Evolutionary conservation across 129 eudicot species (phyloP).

Genomic region (Gnaphalium uliginosum): DNA sequence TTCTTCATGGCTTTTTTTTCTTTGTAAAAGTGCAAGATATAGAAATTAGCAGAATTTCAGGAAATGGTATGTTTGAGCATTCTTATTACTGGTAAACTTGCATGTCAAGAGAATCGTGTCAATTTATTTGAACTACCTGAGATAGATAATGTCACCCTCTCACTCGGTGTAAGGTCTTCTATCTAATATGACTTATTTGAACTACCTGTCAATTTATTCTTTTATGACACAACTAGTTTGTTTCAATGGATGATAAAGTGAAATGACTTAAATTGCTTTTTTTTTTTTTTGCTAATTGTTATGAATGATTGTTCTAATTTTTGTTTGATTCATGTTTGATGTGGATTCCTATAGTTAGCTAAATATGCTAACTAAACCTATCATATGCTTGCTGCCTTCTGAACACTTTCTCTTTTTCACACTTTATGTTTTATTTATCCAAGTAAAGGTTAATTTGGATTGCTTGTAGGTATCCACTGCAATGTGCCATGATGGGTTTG

Average conservation of each 20-base stretch:
- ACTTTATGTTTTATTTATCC: conserved; percentile 5
- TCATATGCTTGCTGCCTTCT: conserved; percentile 16
- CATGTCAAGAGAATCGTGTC: not conserved
- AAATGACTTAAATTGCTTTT: not conserved
- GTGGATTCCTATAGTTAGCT: conserved; percentile 6
- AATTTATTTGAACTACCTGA: not conserved
- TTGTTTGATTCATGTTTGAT: not conserved
- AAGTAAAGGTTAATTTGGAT: conserved; percentile 23
- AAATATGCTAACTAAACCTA: conserved; percentile 16
- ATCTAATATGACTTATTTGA: not conserved
- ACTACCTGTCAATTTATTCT: not conserved
- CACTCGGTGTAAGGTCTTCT: not conserved
- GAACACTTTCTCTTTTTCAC: conserved; percentile 14
- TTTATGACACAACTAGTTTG: not conserved
- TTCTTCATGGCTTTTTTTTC: not conserved
- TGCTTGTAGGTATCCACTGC: conserved; percentile 56
- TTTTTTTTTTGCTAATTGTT: conserved; percentile 5
- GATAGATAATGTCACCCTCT: not conserved
- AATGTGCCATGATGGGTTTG: conserved; percentile 55
- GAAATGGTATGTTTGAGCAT: conserved; percentile 7
- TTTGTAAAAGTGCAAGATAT: not conserved
- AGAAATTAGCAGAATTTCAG: not conserved
- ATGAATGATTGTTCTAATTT: not conserved
- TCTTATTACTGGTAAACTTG: not conserved
- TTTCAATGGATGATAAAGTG: not conserved